Evolutionary conservation across 1,139 yeast species (phyloP), one percentile per base, ranked within the genome.

Genomic region (Candida sp.): DNA sequence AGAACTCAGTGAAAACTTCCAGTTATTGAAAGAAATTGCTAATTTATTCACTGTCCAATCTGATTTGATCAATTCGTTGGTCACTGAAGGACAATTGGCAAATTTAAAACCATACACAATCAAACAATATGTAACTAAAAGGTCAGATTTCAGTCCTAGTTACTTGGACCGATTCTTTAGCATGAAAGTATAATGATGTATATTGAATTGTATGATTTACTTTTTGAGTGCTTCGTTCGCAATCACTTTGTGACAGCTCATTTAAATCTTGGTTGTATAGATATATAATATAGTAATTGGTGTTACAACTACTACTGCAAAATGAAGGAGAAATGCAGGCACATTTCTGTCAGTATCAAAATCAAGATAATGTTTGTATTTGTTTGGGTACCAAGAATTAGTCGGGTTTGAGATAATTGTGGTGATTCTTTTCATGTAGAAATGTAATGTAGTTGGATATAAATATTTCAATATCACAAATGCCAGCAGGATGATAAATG

Each of bases 1-100:
- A 2, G 83, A 79, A 43, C 67, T 90, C 34, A 73, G 84, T n/a
- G 87, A 82, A 35, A 77, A 79, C 43, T 89, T 87, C 66, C 81
- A 80, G 41, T 72, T 89, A 8, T 67, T 91, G 49, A 82, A 89
- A 57, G 96, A 90, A 52, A 80, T 91, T 48, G 91, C 95, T 33
- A 89, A 88, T 56, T 69, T 91, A 50, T 91, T 84, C 60, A 86
- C 96, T 0, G 96, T 88, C 11, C 90, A 84, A 57, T 68, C 75
- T 7, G 68, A 69, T 43, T 78, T 88, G 54, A 71, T 91, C 47
- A 83, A 82, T 50, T 87, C 96, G 1, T 75, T 91, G 57, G 81
- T 91, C 2, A 81, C 86, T 37, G 97, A 90, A 54, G 96, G 96
- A 2, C 87, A 83, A 54, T 70, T 91, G 50, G 82, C 84, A 1